Evolutionary conservation across 306 rosid species (phyloP).

Genomic region (Quillaja saponaria): DNA sequence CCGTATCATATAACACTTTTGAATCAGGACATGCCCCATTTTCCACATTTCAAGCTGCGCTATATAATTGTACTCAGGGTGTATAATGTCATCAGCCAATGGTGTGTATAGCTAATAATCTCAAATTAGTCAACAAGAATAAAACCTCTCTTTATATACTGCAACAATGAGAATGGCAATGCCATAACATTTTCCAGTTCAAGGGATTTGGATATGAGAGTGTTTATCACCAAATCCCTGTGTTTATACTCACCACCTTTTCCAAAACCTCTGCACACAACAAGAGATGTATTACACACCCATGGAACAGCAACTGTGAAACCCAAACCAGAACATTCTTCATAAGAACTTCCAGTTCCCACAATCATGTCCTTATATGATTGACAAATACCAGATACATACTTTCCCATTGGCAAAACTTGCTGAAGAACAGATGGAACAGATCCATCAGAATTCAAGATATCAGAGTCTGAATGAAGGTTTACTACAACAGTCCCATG

Average conservation of each 20-base stretch:
- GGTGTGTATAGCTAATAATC: too few relatives aligned
- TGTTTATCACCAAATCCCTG: conserved; percentile 42
- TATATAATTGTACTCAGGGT: conserved; percentile 54
- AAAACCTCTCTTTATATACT: conserved; percentile 72
- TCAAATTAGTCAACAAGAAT: conserved; percentile 50
- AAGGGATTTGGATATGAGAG: conserved; percentile 65
- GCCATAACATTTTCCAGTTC: conserved; percentile 66
- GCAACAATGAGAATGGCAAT: conserved; percentile 74
- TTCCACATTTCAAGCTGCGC: conserved; percentile 49
- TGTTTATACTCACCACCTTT: conserved; percentile 28
- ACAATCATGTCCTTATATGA: conserved; percentile 71
- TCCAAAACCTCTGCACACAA: conserved; percentile 73
- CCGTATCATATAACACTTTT: conserved; percentile 54
- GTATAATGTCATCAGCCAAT: conserved; percentile 48
- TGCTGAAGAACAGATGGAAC: conserved; percentile 49
- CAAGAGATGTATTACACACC: conserved; percentile 82
- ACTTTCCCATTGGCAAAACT: conserved; percentile 68
- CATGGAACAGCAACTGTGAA: conserved; percentile 84
- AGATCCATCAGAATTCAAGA: conserved; percentile 51
- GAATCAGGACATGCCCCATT: conserved; percentile 52
- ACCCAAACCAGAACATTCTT: conserved; percentile 59
- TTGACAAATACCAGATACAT: conserved; percentile 56
- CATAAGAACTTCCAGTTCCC: conserved; percentile 37
- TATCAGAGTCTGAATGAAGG: conserved; percentile 84
- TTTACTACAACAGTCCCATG: conserved; percentile 94